phyloP scores from a whole-genome alignment of 768 basidiomycete species.

The Mycena indigotica region DNA sequence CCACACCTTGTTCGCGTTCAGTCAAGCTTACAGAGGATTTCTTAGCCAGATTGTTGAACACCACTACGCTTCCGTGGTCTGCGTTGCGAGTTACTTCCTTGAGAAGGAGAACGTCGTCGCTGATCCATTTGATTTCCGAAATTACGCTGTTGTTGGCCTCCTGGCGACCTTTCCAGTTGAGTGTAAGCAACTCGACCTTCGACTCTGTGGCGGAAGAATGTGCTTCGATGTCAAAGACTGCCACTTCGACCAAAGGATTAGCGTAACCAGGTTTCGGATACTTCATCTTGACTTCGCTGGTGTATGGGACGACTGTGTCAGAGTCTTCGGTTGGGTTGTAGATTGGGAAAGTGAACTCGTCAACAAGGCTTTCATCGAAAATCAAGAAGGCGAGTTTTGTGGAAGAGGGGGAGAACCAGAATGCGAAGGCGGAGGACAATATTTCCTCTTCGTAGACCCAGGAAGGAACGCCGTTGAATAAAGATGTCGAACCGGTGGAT shows the following conservation, averaged over 20 bases:
- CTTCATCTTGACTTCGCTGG: constrained; percentile 65
- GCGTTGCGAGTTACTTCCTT: constrained; percentile 89
- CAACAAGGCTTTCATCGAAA: constrained; percentile 87
- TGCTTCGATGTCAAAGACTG: constrained; percentile 75
- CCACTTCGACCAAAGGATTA: constrained; percentile 83
- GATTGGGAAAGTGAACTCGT: constrained; percentile 84
- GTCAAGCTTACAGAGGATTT: constrained; percentile 25
- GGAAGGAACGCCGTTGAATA: constrained; percentile 94
- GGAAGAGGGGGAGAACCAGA: constrained; percentile 92
- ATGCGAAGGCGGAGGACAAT: constrained; percentile 65
- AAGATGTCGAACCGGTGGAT: constrained; percentile 71
- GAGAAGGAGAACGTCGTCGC: constrained; percentile 67
- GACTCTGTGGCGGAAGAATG: constrained; percentile 45
- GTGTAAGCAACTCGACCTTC: constrained; percentile 49
- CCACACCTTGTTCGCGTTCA: constrained; percentile 43
- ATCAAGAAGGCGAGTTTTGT: constrained; percentile 78
- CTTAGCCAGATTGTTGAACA: constrained; percentile 59
- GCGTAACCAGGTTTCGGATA: constrained; percentile 91
- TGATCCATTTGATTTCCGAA: constrained; percentile 87
- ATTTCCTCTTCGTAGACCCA: constrained; percentile 99
- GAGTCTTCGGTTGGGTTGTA: constrained; percentile 85
- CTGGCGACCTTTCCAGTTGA: constrained; percentile 69
- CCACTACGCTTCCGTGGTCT: constrained; percentile 73
- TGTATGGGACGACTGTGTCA: constrained; percentile 77
- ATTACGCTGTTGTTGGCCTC: constrained; percentile 68